Evolutionary conservation across 306 rosid species (phyloP), one percentile per base, ranked within the genome.

Genomic region (Coriaria nepalensis): DNA sequence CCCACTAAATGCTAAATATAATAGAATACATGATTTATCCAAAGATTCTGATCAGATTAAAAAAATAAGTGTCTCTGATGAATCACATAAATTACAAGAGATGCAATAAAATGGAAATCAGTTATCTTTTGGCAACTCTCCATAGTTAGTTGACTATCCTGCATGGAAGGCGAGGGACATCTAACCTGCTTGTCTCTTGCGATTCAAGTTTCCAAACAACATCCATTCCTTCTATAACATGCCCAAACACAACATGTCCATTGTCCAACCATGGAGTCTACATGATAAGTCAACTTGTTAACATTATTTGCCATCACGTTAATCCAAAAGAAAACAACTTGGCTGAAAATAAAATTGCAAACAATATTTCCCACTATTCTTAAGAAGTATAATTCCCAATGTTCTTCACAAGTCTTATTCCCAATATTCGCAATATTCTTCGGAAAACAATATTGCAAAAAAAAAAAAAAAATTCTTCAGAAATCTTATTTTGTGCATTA

Each of bases 191-290:
- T 40, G 90, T 88, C 60, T 78, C 90, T 59, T 78, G 93, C 42
- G 80, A 68, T 68, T 88, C 95, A 32, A 84, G 86, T 36, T 72
- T 68, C 55, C 37, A 53, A 59, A 81, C 82, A 47, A 88, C 69
- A 66, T 84, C 92, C 73, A 84, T 58, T 60, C 93, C 93, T 42
- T 84, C 95, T 32, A 79, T 49, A 39, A 88, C 77, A 6, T 84
- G 79, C 46, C 93, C 93, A 43, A 84, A 81, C 57, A 88, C 95
- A 36, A 88, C 95, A 33, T 88, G 95, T 37, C 86, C 83, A 64
- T 84, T 65, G 73, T 88, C 97, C 73, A 88, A 63, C 97, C 97
- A 88, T 4, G 84, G 95, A 63, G 93, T 88, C 97, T 88, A 44
- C 64, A 67, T 54, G 53, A 65, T 43, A 66, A 51, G 63, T 7